Percentiles rank a stretch among this genome's conserved stretches.
Evolutionary conservation across 2,329 filamentous ascomycete species (phyloP).

Genomic region (Alternaria postmessia): DNA sequence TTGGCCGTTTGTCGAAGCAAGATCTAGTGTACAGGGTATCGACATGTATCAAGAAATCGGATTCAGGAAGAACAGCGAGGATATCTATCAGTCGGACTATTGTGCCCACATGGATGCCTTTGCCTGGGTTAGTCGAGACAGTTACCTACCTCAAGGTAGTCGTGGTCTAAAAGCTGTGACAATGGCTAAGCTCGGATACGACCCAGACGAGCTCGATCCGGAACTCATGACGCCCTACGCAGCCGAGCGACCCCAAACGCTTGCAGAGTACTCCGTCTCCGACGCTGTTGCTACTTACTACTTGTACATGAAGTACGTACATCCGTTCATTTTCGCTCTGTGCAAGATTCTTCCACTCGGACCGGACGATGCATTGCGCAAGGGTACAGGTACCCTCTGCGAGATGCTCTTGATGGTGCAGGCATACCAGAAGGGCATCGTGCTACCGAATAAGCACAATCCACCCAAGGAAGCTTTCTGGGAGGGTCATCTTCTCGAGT

Average conservation of each 20-base stretch:
- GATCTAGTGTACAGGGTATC: slow-evolving; percentile 92
- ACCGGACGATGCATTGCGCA: slow-evolving; percentile 90
- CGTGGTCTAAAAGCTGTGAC: slow-evolving; percentile 97
- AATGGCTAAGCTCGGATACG: slow-evolving; percentile 96
- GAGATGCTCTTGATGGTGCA: slow-evolving; percentile 99
- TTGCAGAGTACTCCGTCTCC: slow-evolving; percentile 98
- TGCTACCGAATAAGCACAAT: slow-evolving; percentile 95
- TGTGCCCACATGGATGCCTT: slow-evolving; percentile 99
- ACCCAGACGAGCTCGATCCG: slow-evolving; percentile 96
- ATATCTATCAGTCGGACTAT: slow-evolving; percentile 95
- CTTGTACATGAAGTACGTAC: slow-evolving; percentile 99
- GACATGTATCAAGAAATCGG: slow-evolving; percentile 99
- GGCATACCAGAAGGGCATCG: slow-evolving; percentile 89
- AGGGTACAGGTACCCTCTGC: slow-evolving; percentile 97
- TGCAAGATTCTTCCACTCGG: slow-evolving; percentile 95
- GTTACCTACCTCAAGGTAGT: slow-evolving; percentile 95
- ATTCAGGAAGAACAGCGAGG: slow-evolving; percentile 92
- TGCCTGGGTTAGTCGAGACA: slow-evolving; percentile 98
- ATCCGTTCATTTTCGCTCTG: slow-evolving; percentile 98
- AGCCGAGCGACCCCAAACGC: slow-evolving; percentile 85
- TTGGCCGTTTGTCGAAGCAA: slow-evolving; percentile 97
- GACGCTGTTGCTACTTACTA: slow-evolving; percentile 99
- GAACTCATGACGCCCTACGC: slow-evolving; percentile 95
- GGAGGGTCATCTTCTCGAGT: slow-evolving; percentile 94
- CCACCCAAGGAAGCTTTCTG: slow-evolving; percentile 92